Evolutionary conservation across 2,329 filamentous ascomycete genomes (phyloP), one percentile per base, ranked within the genome.

Genomic region (Kalmusia sp.): DNA sequence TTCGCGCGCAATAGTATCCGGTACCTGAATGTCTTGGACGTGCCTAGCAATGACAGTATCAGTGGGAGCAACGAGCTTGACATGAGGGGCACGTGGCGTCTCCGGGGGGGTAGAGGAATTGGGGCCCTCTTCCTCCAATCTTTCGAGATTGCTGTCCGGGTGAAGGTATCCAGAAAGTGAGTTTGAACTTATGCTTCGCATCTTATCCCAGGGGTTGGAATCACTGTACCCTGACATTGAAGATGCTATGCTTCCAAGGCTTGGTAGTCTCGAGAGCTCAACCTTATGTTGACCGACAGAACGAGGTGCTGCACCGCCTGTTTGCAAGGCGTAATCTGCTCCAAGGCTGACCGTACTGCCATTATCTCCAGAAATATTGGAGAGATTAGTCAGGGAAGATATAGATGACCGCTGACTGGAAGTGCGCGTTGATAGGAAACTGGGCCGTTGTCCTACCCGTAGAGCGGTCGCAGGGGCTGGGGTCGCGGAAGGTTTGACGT

Each of bases 1-100:
- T 70, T 96, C 91, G 62, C 88, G 87, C 3, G 90, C 92, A 54
- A 97, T 81, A 4, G 91, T 95, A 65, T 95, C 92, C 3, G 93
- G 93, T 1, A 97, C 91, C 52, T 93, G 90, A 12, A 98, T 91
- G 66, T 93, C 92, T 63, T 90, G 89, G 39, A 97, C 89, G 69
- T 95, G 93, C 52, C 92, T 89, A 37, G 92, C 87, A 65, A 97
- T 90, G 45, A 92, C 87, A 2, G 92, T 97, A 69, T 97, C 93
- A 1, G 92, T 95, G 2, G 91, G 91, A 6, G 88, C 84, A 17
- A 83, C 79, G 9, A 71, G 66, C 38, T 72, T 71, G 64, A 66
- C 74, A 75, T 59, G 83, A 78, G 67, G 80, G 80, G 54, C 87
- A 79, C 71, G 84, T 1, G 93, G 93, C 2, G 93, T 97, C 58